Evolutionary conservation across 2,329 filamentous ascomycete species (phyloP), one percentile per base, ranked within the genome.

Genomic region (Paraphoma sp.): DNA sequence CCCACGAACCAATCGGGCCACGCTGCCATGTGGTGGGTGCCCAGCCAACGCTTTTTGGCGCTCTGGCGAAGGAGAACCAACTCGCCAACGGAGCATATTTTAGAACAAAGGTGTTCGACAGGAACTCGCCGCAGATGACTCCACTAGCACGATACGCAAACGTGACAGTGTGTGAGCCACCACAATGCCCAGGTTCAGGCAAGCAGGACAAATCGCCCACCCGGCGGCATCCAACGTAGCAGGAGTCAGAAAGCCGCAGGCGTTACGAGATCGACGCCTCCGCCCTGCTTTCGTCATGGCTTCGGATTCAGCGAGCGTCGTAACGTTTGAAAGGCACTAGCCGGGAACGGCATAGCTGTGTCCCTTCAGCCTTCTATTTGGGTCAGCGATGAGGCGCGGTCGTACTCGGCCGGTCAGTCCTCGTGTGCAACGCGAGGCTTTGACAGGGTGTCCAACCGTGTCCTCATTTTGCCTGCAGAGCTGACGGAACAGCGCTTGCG

Each of bases 101-200:
- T 36, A 36, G 33, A 36, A 36, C 33, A 36, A 36, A 36, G 33
- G 14, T 36, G 33, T 14, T 36, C 6, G 33, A 36, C 33, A 36
- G 9, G 33, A 36, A 36, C 33, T 17, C n/a, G 40, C 40, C 40
- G 40, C 40, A 42, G 40, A 42, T 59, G 56, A 63, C 58, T 68
- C 69, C 67, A 73, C 68, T 62, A 54, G 60, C 46, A 56, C 70
- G 65, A 74, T 73, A 72, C 65, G 63, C 63, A 73, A 73, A 70
- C 68, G 67, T 72, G 69, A 72, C 65, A 40, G 48, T 63, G 59
- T 64, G 56, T 54, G 57, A 62, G 41, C 56, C 55, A 56, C 48
- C 56, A 63, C 55, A 57, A 60, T 62, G 60, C 63, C 57, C 62
- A 63, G 63, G 63, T 61, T 66, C 63, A 68, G 65, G 64, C 63